Evolutionary conservation across 164 flowering plant genomes (phyloP).

Genomic region (Saururus chinensis): DNA sequence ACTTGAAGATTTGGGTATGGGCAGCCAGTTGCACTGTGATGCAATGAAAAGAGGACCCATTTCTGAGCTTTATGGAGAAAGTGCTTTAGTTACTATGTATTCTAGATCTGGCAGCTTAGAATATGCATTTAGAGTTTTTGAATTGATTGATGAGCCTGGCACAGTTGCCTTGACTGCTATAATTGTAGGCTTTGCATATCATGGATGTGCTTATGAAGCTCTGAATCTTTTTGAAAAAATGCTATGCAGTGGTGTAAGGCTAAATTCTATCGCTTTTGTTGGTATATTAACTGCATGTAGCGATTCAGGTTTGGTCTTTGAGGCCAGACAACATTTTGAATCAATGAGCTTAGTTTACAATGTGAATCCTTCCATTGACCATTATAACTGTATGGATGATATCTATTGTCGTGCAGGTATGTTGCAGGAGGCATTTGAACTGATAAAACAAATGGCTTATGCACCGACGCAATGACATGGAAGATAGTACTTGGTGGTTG

Average conservation of each 20-base stretch:
- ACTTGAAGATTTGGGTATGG: conserved; percentile 30
- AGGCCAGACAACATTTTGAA: conserved; percentile 29
- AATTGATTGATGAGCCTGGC: conserved; percentile 32
- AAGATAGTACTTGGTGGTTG: conserved; percentile 45
- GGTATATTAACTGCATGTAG: conserved; percentile 47
- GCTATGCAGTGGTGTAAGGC: conserved; percentile 28
- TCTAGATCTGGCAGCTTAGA: conserved; percentile 47
- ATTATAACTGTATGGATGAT: conserved; percentile 49
- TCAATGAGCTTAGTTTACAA: conserved; percentile 32
- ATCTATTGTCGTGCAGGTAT: conserved; percentile 44
- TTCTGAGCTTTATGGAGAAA: conserved; percentile 36
- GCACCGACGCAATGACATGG: conserved; percentile 49
- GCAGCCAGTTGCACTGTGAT: conserved; percentile 48
- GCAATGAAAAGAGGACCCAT: conserved; percentile 43
- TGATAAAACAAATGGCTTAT: conserved; percentile 34
- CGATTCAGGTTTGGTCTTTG: conserved; percentile 38
- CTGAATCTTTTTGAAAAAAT: conserved; percentile 30
- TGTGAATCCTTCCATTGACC: conserved; percentile 41
- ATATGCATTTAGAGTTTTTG: conserved; percentile 30
- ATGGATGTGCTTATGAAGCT: conserved; percentile 46
- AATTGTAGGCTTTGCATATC: conserved; percentile 40
- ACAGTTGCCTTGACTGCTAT: conserved; percentile 56
- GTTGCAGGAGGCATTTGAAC: conserved; percentile 30
- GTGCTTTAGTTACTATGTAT: conserved; percentile 54
- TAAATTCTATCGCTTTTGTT: conserved; percentile 35